These are phyloP conservation scores for Pleurotus platypus DNA, from an alignment of 768 basidiomycete genomes.

Conservation along the genomic window DNA sequence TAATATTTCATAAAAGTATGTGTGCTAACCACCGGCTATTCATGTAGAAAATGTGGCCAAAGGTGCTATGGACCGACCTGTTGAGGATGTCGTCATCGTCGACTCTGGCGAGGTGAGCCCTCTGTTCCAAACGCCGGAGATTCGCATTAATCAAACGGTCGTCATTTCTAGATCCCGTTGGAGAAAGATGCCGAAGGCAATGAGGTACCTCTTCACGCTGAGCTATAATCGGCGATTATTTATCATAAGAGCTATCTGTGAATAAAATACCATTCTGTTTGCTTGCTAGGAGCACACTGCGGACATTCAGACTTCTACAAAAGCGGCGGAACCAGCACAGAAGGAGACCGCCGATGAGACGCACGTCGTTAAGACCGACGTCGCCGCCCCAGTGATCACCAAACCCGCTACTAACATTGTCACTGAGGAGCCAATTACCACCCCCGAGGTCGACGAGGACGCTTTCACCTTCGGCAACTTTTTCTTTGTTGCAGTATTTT, in stretches of 20 bases:
- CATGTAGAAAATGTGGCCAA: slow-evolving; percentile 70
- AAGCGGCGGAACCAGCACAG: neutral
- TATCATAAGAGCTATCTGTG: slow-evolving; percentile 35
- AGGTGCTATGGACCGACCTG: slow-evolving; percentile 66
- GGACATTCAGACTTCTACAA: slow-evolving; percentile 11
- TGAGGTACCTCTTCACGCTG: slow-evolving; percentile 91
- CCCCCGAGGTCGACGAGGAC: slow-evolving; percentile 12
- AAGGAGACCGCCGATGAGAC: too few relatives aligned
- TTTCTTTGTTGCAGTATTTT: slow-evolving; percentile 35
- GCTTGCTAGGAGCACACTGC: slow-evolving; percentile 41
- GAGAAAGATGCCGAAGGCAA: slow-evolving; percentile 67
- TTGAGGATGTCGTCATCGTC: slow-evolving; percentile 72
- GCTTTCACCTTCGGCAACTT: slow-evolving; percentile 23
- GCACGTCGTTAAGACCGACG: neutral
- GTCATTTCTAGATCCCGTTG: slow-evolving; percentile 40
- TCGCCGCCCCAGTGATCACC: slow-evolving; percentile 1
- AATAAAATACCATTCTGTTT: slow-evolving; percentile 48
- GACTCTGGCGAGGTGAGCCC: slow-evolving; percentile 81
- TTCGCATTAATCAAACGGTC: neutral
- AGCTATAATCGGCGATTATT: slow-evolving; percentile 67
- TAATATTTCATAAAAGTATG: neutral
- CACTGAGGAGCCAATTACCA: neutral
- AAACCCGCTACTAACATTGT: neutral
- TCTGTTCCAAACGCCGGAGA: neutral
- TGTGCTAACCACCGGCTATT: slow-evolving; percentile 5